Base-by-base conservation (phyloP, 805 yeast genomes). In the Wickerhamiella kurtzmanii region DNA sequence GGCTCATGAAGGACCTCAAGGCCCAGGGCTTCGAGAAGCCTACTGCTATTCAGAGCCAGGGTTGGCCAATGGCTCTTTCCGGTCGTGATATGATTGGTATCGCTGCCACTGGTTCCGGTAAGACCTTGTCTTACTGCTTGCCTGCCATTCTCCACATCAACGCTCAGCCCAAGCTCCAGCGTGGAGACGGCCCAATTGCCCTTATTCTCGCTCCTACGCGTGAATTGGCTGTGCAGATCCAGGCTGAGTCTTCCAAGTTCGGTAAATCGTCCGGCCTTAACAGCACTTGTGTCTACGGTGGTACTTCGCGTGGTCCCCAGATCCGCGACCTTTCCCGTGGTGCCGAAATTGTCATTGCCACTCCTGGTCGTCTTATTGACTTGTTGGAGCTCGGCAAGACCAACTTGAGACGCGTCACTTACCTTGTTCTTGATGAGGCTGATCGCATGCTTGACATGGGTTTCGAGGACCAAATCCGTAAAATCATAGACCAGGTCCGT, bases 371-470 rank as follows among this genome's bases (percentile, higher is more conserved):
- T 76, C 77, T 92, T 68, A 85, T 92, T 59, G 98, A 92, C 70
- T 84, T 92, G 95, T 76, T 92, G 61, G 97, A 92, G 71, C 73
- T 82, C 53, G 89, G 92, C 60, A 88, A 83, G 73, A 92, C 97
- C 50, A 92, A 89, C 71, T 75, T 92, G 62, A 80, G 84, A 66
- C 84, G 97, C 73, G 96, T 92, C 53, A 92, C 97, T 46, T 92
- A 92, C 70, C 76, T 92, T 65, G 97, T 92, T 53, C 76, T 92
- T 61, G 98, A 92, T 69, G 98, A 92, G 77, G 98, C 98, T 62
- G 98, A 92, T 71, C 84, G 98, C 76, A 92, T 92, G 98, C 79
- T 92, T 71, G 98, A 92, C 74, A 92, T 92, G 98, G 98, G 98
- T 67, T 92, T 92, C 68, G 98, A 92, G 75, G 97, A 97, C 57